Base-by-base conservation (phyloP, 345 rosid genomes). In the Populus ilicifolia region DNA sequence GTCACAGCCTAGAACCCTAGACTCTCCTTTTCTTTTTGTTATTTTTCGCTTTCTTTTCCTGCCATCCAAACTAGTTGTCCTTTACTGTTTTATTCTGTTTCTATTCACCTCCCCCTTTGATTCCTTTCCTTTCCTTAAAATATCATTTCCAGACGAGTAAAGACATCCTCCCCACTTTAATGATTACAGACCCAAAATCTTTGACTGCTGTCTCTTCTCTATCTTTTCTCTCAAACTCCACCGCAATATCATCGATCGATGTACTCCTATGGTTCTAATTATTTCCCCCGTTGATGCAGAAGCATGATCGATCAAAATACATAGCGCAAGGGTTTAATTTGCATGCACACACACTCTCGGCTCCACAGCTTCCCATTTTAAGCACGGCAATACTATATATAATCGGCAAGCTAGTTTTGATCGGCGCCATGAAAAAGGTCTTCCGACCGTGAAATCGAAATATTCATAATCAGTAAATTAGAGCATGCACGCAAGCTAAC, bases 111-210 rank as follows among this genome's bases (percentile, higher is more conserved):
- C 27, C 16, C 12, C 17, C n/a, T 44, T 18, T 46, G 44, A 20
- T 63, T 23, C 20, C 67, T 33, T 61, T 76, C 70, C 79, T 83
- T 87, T 81, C 72, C 85, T 82, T 85, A 84, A 85, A 87, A 85
- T 85, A 87, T 82, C 79, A 85, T 83, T 87, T 83, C 78, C 83
- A 76, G 74, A 17, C 35, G 56, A 38, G 83, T 78, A 87, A 83
- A 83, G 87, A 78, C 82, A 72, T 43, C 9, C 75, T 50, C 14
- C 2, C 56, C 2, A 0, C 85, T 85, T 82, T 83, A 85, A 85
- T 83, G 81, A 85, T 82, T 78, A 41, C 78, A 3, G 59, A 33
- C 84, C 70, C 75, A 8, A 82, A 72, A 72, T 84, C 87, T 84
- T 82, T 86, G 87, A 87, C 85, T 74, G 81, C 7, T 78, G 39